Evolutionary conservation across 23 red algal genomes (phyloP), one percentile per base, ranked within the genome.

Genomic region (Cyanidiococcus yangmingshanensis): DNA sequence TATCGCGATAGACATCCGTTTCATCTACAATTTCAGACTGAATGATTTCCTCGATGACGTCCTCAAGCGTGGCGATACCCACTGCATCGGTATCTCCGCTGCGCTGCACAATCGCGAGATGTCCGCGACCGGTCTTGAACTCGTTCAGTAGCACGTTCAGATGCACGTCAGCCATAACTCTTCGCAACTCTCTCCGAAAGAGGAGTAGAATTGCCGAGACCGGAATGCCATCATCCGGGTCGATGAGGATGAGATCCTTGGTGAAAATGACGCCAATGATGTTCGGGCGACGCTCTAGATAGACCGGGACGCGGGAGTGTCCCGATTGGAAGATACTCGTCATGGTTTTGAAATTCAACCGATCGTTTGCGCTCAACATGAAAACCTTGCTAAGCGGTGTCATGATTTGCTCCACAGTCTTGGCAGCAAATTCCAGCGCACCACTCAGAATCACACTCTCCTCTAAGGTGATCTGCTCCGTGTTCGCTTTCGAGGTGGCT

Each of bases 251-350:
- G 18, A 87, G 68, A 57, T 87, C 75, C 58, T 87, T 87, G 37
- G 71, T 75, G 0, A 87, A 38, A 24, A 87, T 25, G 35, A 87
- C 67, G 21, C 77, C 85, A 0, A 81, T 59, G 7, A 87, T 77
- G 36, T 87, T 82, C 25, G 27, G 18, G 21, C 39, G 1, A 3
- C 50, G 26, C 30, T 58, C 67, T 12, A 41, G 40, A 40, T 86
- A 86, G 16, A 86, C 51, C 33, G 77, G 77, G 2, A 80, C 39
- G 27, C 94, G 74, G 0, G 84, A 89, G 37, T 98, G 94, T 17
- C 94, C 94, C 29, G 85, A 89, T 58, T 98, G 94, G 74, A 98
- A 98, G 58, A 98, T 89, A 30, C 88, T 63, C 12, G 87, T 75
- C 81, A 98, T 68, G 75, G 82, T 87, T 50, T 91, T 84, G 75